Base-by-base conservation (phyloP, 257 asterid species). In the Solanum chiquidenum region DNA sequence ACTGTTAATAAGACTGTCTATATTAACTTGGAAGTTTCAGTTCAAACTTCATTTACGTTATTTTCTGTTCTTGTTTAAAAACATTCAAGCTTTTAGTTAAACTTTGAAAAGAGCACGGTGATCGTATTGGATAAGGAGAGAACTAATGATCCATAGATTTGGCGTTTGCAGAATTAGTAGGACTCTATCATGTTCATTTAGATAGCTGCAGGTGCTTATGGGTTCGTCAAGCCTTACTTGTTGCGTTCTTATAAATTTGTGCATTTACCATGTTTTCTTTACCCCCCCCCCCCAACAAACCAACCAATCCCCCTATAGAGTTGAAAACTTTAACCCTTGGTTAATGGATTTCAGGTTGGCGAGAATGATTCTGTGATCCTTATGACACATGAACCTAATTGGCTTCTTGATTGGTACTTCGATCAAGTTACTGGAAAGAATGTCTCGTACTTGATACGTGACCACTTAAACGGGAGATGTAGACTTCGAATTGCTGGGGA, bases 391-490 rank as follows among this genome's bases (percentile, higher is more conserved):
- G 98, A 97, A 86, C 99, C 99, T 75, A 95, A 90, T 83, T 97
- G 99, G 99, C 98, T 97, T 87, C 98, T 94, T 52, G 99, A 97
- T 93, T 97, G 98, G 96, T 95, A 96, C 91, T 97, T 98, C 96
- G 89, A 92, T 90, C 95, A 92, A 58, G 93, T 86, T 87, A 92
- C 97, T 69, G 99, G 98, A 83, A 95, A 95, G 89, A 97, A 96
- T 72, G 88, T 95, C 71, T 83, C 99, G 3, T 90, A 97, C 89
- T 90, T 97, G 86, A 95, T 97, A 89, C 91, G 93, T 33, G 99
- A 96, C 92, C 94, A 94, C 92, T 91, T 97, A 85, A 92, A 84
- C 73, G 99, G 98, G 86, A 92, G 99, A 91, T 97, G 99, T 91
- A 96, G 92, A 92, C 98, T 96, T 87, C 95, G 98, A 82, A 88